These are phyloP conservation scores for Talaromyces islandicus DNA, from an alignment of 2,329 filamentous ascomycete genomes.

Conservation along the genomic window DNA sequence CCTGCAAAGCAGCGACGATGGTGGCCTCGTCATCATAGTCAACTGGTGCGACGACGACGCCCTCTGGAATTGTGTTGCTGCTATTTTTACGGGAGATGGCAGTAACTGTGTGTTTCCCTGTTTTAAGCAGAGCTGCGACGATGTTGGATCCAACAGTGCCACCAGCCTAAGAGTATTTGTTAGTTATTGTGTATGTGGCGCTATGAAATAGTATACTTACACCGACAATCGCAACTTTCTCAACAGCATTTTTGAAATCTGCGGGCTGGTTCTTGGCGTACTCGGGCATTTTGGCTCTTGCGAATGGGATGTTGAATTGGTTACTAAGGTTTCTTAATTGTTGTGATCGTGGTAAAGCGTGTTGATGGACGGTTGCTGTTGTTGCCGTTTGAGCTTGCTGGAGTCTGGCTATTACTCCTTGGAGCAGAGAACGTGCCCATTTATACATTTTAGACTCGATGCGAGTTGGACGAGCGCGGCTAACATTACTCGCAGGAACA, in stretches of 20 bases:
- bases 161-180: neutral
- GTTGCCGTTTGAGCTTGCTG: no score
- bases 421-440: no score
- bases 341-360: no score
- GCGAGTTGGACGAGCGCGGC: no score
- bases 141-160: neutral
- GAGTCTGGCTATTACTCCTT: no score
- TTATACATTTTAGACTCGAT: no score
- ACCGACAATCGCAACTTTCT: conserved; percentile 35
- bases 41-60: neutral
- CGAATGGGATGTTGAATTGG: no score
- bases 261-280: conserved; percentile 5
- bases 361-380: no score
- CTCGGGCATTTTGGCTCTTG: no score
- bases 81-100: neutral
- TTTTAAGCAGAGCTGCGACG: neutral
- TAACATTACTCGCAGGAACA: no score
- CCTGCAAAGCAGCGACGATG: conserved; percentile 46
- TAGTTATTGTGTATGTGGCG: neutral
- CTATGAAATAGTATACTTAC: conserved; percentile 15
- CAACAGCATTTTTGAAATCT: conserved; percentile 23
- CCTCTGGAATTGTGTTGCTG: neutral
- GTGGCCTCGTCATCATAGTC: conserved; percentile 20
- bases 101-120: neutral
- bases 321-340: no score